Conservation (phyloP, 2,329 filamentous ascomycete species). For the Pseudocercospora fuligena region DNA sequence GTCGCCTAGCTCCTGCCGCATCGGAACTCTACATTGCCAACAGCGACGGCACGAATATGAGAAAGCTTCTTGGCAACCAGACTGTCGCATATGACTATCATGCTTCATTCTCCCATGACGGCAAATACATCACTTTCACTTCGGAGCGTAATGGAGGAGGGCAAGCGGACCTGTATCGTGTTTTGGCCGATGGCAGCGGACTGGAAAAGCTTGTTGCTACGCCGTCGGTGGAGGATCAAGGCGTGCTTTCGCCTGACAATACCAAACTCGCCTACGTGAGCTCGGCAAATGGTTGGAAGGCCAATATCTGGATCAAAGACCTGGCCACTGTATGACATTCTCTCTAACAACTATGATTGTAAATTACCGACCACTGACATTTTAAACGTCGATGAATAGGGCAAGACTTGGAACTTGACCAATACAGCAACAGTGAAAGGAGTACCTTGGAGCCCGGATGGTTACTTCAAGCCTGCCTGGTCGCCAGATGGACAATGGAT, state of each 20-base stretch:
- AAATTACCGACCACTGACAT: not conserved
- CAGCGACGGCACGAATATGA: slow-evolving; percentile 16
- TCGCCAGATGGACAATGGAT: slow-evolving; percentile 23
- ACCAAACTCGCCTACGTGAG: slow-evolving; percentile 19
- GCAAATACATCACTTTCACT: slow-evolving; percentile 19
- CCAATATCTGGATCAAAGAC: slow-evolving; percentile 19
- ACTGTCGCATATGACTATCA: slow-evolving; percentile 1
- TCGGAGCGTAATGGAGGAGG: slow-evolving; percentile 13
- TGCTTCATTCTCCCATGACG: slow-evolving; percentile 17
- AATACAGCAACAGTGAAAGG: slow-evolving; percentile 11
- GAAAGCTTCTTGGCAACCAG: not conserved
- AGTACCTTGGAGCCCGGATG: slow-evolving; percentile 8
- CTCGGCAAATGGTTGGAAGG: slow-evolving; percentile 1
- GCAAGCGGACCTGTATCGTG: slow-evolving; percentile 20
- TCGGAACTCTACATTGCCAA: slow-evolving; percentile 14
- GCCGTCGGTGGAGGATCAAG: slow-evolving; percentile 13
- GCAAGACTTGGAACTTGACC: slow-evolving; percentile 6
- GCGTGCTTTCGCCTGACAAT: slow-evolving; percentile 15
- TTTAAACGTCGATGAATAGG: not conserved
- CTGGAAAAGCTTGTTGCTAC: slow-evolving; percentile 12
- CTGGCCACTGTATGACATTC: not conserved
- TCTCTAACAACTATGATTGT: not conserved
- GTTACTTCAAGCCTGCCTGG: slow-evolving; percentile 18
- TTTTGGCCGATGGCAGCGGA: slow-evolving; percentile 7
- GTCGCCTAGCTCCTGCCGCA: not conserved